Percentiles rank a stretch among this genome's conserved stretches.
These are phyloP conservation scores for Moesziomyces antarcticus DNA, from an alignment of 1,284 basidiomycete genomes.

Conservation along the genomic window DNA sequence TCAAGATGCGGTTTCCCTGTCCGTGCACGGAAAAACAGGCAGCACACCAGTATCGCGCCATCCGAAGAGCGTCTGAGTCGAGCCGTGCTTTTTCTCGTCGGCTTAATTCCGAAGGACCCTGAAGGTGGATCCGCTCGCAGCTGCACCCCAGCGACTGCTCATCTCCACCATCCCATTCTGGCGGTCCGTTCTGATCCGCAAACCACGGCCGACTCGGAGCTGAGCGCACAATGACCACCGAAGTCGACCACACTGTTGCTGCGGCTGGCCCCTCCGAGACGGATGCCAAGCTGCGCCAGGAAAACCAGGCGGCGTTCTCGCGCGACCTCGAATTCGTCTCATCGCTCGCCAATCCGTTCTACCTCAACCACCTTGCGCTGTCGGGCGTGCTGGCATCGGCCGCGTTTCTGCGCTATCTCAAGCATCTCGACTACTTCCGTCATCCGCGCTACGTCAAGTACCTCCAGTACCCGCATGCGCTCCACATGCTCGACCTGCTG, in stretches of 20 bases:
- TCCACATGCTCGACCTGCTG: conserved; percentile 56
- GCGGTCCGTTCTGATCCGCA: background rate
- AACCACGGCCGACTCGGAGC: too few species aligned
- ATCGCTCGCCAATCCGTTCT: conserved; percentile 61
- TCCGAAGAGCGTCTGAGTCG: conserved; percentile 12
- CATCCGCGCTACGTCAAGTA: conserved; percentile 58
- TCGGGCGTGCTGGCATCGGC: conserved; percentile 47
- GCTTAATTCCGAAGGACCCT: conserved; percentile 42
- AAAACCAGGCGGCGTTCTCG: conserved; percentile 58
- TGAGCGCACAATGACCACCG: background rate
- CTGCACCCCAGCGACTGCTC: conserved; percentile 1
- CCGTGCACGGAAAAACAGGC: background rate
- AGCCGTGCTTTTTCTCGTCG: background rate
- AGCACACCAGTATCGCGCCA: conserved; percentile 18
- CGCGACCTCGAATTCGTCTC: conserved; percentile 62
- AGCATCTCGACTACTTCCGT: conserved; percentile 57
- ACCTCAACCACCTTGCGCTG: conserved; percentile 58
- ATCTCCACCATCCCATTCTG: conserved; percentile 1
- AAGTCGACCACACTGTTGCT: background rate
- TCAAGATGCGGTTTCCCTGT: background rate
- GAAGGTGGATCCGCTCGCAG: conserved; percentile 1
- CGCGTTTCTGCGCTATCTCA: conserved; percentile 55
- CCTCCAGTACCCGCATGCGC: conserved; percentile 59
- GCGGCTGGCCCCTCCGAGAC: background rate
- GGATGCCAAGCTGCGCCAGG: conserved; percentile 7